Evolutionary conservation across 139 green algal genomes (phyloP).

Genomic region (Picocystis salinarum): DNA sequence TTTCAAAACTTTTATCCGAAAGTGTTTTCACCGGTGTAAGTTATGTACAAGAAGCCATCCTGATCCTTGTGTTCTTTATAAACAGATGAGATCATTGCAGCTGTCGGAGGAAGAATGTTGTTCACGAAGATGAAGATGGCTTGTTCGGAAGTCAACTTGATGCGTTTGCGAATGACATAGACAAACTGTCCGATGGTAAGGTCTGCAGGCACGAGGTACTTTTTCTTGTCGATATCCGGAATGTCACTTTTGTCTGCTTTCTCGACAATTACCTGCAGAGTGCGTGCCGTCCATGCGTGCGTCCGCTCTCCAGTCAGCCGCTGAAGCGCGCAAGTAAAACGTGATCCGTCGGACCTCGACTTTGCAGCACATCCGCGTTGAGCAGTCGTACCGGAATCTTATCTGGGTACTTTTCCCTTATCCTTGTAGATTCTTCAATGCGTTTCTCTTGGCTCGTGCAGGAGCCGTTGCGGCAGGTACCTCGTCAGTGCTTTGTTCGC

Average conservation of each 20-base stretch:
- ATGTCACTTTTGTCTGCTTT: constrained; percentile 86
- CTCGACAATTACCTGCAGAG: constrained; percentile 89
- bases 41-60: constrained; percentile 98
- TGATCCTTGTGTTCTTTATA: constrained; percentile 97
- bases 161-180: constrained; percentile 96
- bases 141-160: constrained; percentile 88
- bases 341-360: not conserved
- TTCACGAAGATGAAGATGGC: constrained; percentile 99
- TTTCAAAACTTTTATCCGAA: constrained; percentile 24
- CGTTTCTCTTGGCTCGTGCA: constrained; percentile 65
- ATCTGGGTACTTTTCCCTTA: constrained; percentile 93
- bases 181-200: constrained; percentile 97
- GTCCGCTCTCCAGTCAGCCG: not conserved
- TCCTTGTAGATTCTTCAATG: constrained; percentile 71
- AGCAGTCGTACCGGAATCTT: constrained; percentile 89
- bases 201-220: constrained; percentile 96
- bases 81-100: constrained; percentile 85
- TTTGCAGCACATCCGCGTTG: not conserved
- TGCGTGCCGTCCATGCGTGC: not conserved
- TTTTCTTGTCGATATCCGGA: constrained; percentile 99
- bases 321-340: not conserved
- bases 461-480: not conserved
- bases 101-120: constrained; percentile 89
- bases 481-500: not conserved
- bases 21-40: constrained; percentile 49